Evolutionary conservation across 352 stramenopile species (phyloP), one percentile per base, ranked within the genome.

Genomic region (Pilasporangium apinafurcum): DNA sequence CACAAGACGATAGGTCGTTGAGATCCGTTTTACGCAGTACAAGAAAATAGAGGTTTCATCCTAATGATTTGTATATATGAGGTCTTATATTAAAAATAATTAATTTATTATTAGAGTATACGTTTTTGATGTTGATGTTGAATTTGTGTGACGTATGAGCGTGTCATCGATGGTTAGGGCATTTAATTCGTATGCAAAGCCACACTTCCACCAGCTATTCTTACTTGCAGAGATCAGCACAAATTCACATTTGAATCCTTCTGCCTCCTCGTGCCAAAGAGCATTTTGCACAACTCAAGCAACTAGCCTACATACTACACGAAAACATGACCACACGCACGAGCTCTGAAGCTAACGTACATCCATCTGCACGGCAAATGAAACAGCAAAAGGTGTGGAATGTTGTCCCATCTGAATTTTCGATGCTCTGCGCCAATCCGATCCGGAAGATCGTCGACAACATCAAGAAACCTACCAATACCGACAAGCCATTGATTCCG

Each of bases 361-460:
- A 21, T n/a, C 27, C 48, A 16, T 56, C 54, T 24, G 48, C 65
- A 32, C 62, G 47, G 21, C 56, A 75, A 46, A 39, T 57, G 37
- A 83, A 74, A 50, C 60, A 63, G 45, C 66, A 77, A 32, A 59
- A 65, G 14, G 55, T 78, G 28, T 88, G 75, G 75, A 75, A 80
- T 35, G 68, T 88, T 31, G 61, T 67, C 48, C 58, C 76, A 41
- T 88, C 76, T 42, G 68, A 83, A 33, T 79, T 88, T 32, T 81
- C 76, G n/a, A 68, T 65, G 43, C 56, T 73, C 20, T 83, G 63
- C 40, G 48, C 68, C 18, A 98, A 98, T 68, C 92, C 91, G 8
- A 97, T 98, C 52, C 80, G 92, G 28, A 90, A 93, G 35, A 96
- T 98, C 52, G 87, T 98, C 14, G 92, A 98, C 73, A 89, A 86